Conservation (phyloP, 31 red algal species). For the Asparagopsis taxiformis region DNA sequence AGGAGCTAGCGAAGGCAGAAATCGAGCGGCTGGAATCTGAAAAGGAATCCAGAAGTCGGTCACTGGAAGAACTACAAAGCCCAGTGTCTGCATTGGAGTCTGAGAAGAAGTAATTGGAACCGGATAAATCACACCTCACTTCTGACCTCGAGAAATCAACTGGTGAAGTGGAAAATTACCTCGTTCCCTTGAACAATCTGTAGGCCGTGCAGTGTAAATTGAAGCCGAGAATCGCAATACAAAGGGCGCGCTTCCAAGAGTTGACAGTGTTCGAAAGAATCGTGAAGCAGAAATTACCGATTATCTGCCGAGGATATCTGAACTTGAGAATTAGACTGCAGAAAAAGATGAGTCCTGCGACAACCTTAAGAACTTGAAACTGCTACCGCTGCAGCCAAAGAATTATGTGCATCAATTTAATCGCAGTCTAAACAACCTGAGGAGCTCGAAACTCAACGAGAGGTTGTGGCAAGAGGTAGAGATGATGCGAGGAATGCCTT, state of each 20-base stretch:
- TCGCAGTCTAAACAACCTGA: background rate
- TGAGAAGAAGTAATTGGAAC: slow-evolving; percentile 12
- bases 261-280: background rate
- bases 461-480: background rate
- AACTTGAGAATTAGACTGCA: background rate
- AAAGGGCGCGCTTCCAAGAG: background rate
- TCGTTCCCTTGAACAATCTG: background rate
- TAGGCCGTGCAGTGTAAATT: background rate
- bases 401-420: background rate
- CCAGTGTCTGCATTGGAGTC: slow-evolving; percentile 5
- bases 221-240: background rate
- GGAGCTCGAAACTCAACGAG: background rate
- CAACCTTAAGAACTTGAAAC: background rate
- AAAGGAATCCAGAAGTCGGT: background rate
- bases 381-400: background rate
- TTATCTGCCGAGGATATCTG: background rate
- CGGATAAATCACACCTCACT: background rate
- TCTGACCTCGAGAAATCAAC: background rate
- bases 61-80: slow-evolving; percentile 6
- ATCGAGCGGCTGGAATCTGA: slow-evolving; percentile 3
- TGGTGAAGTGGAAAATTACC: slow-evolving; percentile 3
- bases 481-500: background rate
- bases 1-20: background rate
- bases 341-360: background rate
- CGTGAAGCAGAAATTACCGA: slow-evolving; percentile 8